Percentiles rank a stretch among this genome's conserved stretches.
phyloP scores from a whole-genome alignment of 225 moss, liverwort and hornwort genomes.

The Polytrichum commune region DNA sequence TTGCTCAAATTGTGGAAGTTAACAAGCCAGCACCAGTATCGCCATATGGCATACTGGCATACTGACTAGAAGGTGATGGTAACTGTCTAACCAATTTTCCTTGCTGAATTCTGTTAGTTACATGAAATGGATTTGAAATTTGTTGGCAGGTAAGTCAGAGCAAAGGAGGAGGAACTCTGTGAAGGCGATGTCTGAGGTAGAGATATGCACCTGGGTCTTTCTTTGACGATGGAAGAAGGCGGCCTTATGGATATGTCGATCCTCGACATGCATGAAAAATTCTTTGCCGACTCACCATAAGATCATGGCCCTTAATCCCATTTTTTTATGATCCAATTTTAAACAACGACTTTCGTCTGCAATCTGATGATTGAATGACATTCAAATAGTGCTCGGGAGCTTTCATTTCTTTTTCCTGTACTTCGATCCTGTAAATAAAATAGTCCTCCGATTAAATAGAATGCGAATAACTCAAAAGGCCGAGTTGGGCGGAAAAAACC shows the following conservation, averaged over 20 bases:
- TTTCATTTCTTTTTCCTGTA: too few species aligned
- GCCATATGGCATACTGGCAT: too few species aligned
- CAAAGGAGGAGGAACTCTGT: background rate
- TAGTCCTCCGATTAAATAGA: too few species aligned
- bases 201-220: constrained; percentile 45
- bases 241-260: constrained; percentile 78
- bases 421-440: too few species aligned
- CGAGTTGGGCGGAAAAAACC: too few species aligned
- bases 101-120: too few species aligned
- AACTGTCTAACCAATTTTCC: too few species aligned
- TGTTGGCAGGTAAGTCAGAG: background rate
- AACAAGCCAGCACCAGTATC: background rate
- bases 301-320: background rate
- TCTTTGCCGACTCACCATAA: constrained; percentile 77
- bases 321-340: background rate
- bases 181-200: constrained; percentile 8
- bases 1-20: background rate
- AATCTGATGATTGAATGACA: too few species aligned
- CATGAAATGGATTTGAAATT: background rate
- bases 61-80: too few species aligned
- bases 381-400: too few species aligned
- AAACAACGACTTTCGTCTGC: too few species aligned
- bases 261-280: constrained; percentile 90
- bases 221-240: constrained; percentile 76
- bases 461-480: too few species aligned